Evolutionary conservation across 305 asterid genomes (phyloP), one percentile per base, ranked within the genome.

Genomic region (Fraxinus albicans): DNA sequence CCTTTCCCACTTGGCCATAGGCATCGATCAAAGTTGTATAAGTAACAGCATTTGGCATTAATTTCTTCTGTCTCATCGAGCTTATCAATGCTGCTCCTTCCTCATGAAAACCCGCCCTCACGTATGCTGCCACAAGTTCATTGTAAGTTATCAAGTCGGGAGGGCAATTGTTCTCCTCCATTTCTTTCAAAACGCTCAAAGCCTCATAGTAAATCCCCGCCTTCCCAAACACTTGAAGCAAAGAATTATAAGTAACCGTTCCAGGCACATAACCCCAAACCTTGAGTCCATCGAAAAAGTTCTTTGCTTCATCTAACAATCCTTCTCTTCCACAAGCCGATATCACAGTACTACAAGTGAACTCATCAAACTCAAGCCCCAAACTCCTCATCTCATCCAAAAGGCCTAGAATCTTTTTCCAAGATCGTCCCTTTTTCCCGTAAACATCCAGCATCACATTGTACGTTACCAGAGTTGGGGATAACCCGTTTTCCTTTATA

Each of bases 321-420:
- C 98, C 98, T 76, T 94, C 95, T 85, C 99, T 90, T 72, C 98
- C 98, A 88, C 97, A 96, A 0, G 98, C 99, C 19, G 99, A 88
- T 82, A 96, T 88, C 81, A 96, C 98, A 15, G 98, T 96, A 88
- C 99, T 96, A 86, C 98, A 94, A 79, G 99, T 96, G 82, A 96
- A 96, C 82, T 96, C 99, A 70, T 96, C 99, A 36, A 92, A 94
- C 70, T 90, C 89, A 47, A 92, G 97, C 82, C 98, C 93, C 17
- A 81, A 74, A 38, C 89, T 86, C 84, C 79, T 94, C 90, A 96
- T 93, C 89, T 94, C 99, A 76, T 90, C 94, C 85, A 96, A 90
- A 88, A 96, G 97, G 72, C 77, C 78, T 44, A 92, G 80, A 79
- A 96, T 94, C 34, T 90, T 89, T 77, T 87, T 85, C 99, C 96